phyloP scores from a whole-genome alignment of 176 grass and related monocot genomes.

The Lolium multiflorum region DNA sequence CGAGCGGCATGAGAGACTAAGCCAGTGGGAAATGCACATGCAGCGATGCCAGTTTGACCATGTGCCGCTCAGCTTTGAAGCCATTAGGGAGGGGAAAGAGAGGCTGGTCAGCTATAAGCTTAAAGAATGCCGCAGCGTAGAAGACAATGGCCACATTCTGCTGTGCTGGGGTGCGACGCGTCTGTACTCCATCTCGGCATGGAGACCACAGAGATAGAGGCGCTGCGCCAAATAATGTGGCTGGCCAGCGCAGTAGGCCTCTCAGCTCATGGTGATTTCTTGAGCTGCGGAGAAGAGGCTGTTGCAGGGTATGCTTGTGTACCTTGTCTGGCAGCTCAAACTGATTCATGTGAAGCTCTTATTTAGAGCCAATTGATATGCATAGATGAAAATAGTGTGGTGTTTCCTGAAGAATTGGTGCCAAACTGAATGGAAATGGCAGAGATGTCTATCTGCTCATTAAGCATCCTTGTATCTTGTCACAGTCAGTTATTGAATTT shows the following conservation, averaged over 20 bases:
- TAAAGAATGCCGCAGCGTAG: conserved; percentile 13
- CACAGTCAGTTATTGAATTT: not conserved
- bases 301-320: not conserved
- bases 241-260: not conserved
- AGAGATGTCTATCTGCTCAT: not conserved
- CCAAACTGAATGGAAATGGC: not conserved
- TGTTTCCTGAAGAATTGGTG: not conserved
- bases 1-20: conserved; percentile 52
- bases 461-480: not conserved
- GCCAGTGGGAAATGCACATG: conserved; percentile 58
- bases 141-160: conserved; percentile 41
- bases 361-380: not conserved
- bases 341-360: not conserved
- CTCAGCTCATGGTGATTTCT: not conserved
- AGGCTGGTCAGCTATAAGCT: conserved; percentile 37
- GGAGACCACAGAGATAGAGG: conserved; percentile 28
- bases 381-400: conserved; percentile 23
- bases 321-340: conserved; percentile 1
- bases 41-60: conserved; percentile 40
- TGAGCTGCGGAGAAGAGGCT: not conserved
- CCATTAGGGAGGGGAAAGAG: conserved; percentile 44
- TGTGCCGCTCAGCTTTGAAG: conserved; percentile 52
- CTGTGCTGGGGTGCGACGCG: conserved; percentile 46
- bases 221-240: not conserved
- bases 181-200: conserved; percentile 54